A percentile compares a stretch with the other conserved stretches of the same genome.
Evolutionary conservation across 495 filamentous ascomycete species (phyloP).

Genomic region (Aspergillus mulundensis): DNA sequence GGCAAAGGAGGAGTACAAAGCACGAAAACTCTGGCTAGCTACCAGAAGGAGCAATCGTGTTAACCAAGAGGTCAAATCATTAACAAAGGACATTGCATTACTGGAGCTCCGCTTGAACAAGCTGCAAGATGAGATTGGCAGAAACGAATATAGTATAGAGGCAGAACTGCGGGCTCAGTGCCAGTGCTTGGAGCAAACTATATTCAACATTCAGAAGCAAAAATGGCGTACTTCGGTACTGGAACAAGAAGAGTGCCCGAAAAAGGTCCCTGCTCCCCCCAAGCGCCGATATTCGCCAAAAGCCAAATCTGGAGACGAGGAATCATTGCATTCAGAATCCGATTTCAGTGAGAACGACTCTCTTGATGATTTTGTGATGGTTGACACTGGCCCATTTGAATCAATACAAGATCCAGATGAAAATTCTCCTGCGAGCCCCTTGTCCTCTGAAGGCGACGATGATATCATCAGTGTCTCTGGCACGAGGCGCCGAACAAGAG

Average conservation of each 20-base stretch:
- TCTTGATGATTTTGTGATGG: constrained; percentile 43
- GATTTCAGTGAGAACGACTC: constrained; percentile 37
- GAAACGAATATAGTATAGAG: constrained; percentile 45
- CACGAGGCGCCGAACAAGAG: constrained; percentile 10
- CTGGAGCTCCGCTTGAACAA: constrained; percentile 49
- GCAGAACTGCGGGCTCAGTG: constrained; percentile 48
- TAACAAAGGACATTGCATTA: constrained; percentile 21
- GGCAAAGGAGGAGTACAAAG: constrained; percentile 49
- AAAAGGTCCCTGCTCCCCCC: constrained; percentile 32
- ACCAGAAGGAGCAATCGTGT: constrained; percentile 31
- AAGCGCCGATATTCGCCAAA: constrained; percentile 21
- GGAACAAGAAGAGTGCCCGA: constrained; percentile 44
- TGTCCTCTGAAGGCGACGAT: constrained; percentile 25
- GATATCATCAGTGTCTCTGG: constrained; percentile 26
- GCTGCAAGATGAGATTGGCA: constrained; percentile 45
- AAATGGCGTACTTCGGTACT: constrained; percentile 54
- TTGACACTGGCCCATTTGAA: constrained; percentile 20
- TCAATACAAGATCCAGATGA: neutral
- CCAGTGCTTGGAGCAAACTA: constrained; percentile 53
- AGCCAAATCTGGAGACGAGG: constrained; percentile 36
- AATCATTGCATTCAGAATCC: constrained; percentile 29
- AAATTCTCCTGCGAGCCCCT: constrained; percentile 6
- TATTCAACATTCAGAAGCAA: constrained; percentile 54
- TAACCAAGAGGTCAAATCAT: constrained; percentile 25
- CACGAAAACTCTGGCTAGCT: constrained; percentile 59